A percentile compares a stretch with the other conserved stretches of the same genome.
Conservation (phyloP, 768 basidiomycete genomes). For the Panellus pusillus region DNA sequence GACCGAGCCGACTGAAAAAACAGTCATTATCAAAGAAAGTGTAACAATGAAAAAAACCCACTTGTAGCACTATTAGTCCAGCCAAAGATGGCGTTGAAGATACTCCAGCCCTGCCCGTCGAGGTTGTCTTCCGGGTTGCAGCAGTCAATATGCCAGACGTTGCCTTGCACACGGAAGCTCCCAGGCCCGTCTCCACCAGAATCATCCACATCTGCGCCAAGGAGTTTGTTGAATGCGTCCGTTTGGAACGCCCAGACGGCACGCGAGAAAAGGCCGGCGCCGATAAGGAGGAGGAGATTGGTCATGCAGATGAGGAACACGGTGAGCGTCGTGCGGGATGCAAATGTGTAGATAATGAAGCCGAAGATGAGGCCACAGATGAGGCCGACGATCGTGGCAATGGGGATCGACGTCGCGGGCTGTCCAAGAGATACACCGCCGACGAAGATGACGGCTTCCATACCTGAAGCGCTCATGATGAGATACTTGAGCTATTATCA, state of each 20-base stretch:
- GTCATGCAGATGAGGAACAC: slow-evolving; percentile 93
- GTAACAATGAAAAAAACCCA: slow-evolving; percentile 29
- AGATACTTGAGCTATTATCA: background rate
- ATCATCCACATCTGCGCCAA: slow-evolving; percentile 76
- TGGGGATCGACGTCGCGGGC: slow-evolving; percentile 81
- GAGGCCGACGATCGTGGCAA: slow-evolving; percentile 86
- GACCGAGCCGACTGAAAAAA: slow-evolving; percentile 62
- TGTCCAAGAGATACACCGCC: slow-evolving; percentile 89
- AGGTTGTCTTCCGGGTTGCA: slow-evolving; percentile 63
- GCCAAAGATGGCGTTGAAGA: slow-evolving; percentile 85
- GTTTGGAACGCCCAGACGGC: slow-evolving; percentile 71
- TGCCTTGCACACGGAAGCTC: slow-evolving; percentile 75
- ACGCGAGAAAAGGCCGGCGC: slow-evolving; percentile 88
- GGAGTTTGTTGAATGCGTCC: slow-evolving; percentile 62
- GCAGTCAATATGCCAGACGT: slow-evolving; percentile 87
- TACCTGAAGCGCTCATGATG: slow-evolving; percentile 37
- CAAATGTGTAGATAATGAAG: slow-evolving; percentile 76
- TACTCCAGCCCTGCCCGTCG: slow-evolving; percentile 63
- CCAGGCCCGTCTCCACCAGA: slow-evolving; percentile 76
- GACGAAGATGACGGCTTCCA: slow-evolving; percentile 93
- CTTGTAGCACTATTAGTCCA: slow-evolving; percentile 85
- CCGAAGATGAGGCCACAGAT: slow-evolving; percentile 75
- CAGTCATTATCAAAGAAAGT: background rate
- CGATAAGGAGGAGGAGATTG: slow-evolving; percentile 88
- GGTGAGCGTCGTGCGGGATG: slow-evolving; percentile 71